These are phyloP conservation scores for Cylindrotheca fusiformis DNA, from an alignment of 108 stramenopile genomes.

Conservation along the genomic window DNA sequence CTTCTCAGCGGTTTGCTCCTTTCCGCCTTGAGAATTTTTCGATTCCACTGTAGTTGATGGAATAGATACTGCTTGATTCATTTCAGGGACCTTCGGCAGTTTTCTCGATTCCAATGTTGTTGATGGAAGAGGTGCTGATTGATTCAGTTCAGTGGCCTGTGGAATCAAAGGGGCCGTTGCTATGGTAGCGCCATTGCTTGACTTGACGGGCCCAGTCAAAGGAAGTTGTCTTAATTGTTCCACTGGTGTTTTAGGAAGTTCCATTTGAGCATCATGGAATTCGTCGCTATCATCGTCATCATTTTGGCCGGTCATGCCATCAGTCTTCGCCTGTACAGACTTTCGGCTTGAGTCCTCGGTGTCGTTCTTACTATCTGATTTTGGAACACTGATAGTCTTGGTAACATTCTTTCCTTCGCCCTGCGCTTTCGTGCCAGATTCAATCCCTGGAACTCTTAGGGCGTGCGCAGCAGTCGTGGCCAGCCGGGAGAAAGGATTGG, in stretches of 20 bases:
- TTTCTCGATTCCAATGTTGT: too few relatives aligned
- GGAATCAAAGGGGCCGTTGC: too few relatives aligned
- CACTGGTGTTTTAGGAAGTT: conserved; percentile 3
- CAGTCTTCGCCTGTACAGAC: conserved; percentile 2
- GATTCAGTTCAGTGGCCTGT: too few relatives aligned
- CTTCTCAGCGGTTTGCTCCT: too few relatives aligned
- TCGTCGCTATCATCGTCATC: conserved; percentile 6
- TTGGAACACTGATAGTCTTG: background rate
- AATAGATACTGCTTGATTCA: too few relatives aligned
- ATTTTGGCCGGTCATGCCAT: background rate
- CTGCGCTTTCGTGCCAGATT: background rate
- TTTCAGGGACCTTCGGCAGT: too few relatives aligned
- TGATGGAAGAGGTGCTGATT: too few relatives aligned
- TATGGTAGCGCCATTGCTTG: background rate
- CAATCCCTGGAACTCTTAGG: background rate
- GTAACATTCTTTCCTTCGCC: background rate
- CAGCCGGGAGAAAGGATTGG: too few relatives aligned
- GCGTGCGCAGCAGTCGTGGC: too few relatives aligned
- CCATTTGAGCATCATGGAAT: conserved; percentile 20
- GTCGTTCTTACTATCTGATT: background rate
- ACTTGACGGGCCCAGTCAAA: background rate
- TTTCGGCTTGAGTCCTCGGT: background rate
- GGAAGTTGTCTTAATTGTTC: too few relatives aligned
- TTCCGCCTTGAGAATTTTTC: too few relatives aligned
- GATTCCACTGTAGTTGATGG: too few relatives aligned